Evolutionary conservation across 805 yeast species (phyloP).

Genomic region (Spathaspora sp.): DNA sequence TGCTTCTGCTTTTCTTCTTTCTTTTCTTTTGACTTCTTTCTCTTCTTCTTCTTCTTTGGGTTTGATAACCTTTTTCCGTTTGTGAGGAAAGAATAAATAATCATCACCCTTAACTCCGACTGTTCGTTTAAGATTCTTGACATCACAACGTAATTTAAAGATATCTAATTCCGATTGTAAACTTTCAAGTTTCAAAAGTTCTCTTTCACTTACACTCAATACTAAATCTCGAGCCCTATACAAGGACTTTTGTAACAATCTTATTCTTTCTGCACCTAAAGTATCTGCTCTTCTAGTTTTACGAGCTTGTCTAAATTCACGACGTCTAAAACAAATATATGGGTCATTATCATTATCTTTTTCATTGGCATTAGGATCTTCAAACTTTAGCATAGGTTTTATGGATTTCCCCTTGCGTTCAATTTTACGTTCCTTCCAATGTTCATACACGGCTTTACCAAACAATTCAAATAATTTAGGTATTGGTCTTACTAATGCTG

Average conservation of each 20-base stretch:
- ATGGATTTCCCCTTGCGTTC: constrained; percentile 66
- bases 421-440: constrained; percentile 77
- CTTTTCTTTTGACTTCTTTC: constrained; percentile 12
- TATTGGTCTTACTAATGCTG: constrained; percentile 40
- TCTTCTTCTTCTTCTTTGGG: constrained; percentile 36
- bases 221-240: constrained; percentile 70
- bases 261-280: constrained; percentile 79
- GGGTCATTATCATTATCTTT: constrained; percentile 90
- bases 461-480: constrained; percentile 48
- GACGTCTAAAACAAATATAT: constrained; percentile 89
- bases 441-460: constrained; percentile 69
- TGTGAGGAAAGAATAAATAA: constrained; percentile 75
- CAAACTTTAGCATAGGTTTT: constrained; percentile 75
- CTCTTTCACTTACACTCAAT: constrained; percentile 70
- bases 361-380: constrained; percentile 68
- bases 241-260: constrained; percentile 71
- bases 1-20: constrained; percentile 15
- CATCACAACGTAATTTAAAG: constrained; percentile 68
- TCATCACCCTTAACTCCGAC: constrained; percentile 81
- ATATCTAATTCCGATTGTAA: constrained; percentile 61
- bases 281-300: constrained; percentile 94
- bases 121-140: constrained; percentile 71
- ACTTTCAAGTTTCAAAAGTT: constrained; percentile 56
- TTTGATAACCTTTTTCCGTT: constrained; percentile 51
- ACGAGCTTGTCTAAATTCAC: constrained; percentile 93